Conservation (phyloP, 2,329 filamentous ascomycete species). For the Cryoendolithus antarcticus region DNA sequence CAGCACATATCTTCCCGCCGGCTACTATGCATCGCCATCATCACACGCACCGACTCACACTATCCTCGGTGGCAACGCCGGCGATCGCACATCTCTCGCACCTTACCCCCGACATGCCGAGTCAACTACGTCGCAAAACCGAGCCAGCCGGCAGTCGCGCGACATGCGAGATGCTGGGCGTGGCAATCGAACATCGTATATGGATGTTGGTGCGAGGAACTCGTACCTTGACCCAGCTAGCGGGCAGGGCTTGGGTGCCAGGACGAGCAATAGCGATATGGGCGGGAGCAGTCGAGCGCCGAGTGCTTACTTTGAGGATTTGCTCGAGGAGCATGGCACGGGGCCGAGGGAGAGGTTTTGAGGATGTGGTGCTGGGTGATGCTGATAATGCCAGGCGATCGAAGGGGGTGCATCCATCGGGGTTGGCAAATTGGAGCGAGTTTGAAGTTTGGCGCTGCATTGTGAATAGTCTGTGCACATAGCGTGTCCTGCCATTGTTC, state of each 20-base stretch:
- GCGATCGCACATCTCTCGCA: slow-evolving; percentile 26
- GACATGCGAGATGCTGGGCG: neutral
- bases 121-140: slow-evolving; percentile 1
- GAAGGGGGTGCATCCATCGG: no score
- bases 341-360: slow-evolving; percentile 13
- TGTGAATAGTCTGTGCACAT: no score
- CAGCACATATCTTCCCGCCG: slow-evolving; percentile 72
- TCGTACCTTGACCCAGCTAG: slow-evolving; percentile 9
- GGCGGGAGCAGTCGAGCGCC: slow-evolving; percentile 58
- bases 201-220: slow-evolving; percentile 6
- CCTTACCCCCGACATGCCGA: slow-evolving; percentile 18
- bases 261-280: slow-evolving; percentile 39
- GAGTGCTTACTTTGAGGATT: slow-evolving; percentile 78
- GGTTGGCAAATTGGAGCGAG: no score
- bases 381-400: no score
- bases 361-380: neutral
- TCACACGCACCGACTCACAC: slow-evolving; percentile 24
- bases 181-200: no score
- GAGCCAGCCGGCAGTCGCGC: slow-evolving; percentile 8
- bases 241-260: slow-evolving; percentile 3
- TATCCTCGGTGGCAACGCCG: slow-evolving; percentile 7
- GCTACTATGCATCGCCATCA: slow-evolving; percentile 70
- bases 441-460: no score
- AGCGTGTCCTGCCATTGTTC: no score
- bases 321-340: slow-evolving; percentile 61